These are phyloP conservation scores for Cadophora gregata DNA, from an alignment of 2,329 filamentous ascomycete species.

Conservation along the genomic window DNA sequence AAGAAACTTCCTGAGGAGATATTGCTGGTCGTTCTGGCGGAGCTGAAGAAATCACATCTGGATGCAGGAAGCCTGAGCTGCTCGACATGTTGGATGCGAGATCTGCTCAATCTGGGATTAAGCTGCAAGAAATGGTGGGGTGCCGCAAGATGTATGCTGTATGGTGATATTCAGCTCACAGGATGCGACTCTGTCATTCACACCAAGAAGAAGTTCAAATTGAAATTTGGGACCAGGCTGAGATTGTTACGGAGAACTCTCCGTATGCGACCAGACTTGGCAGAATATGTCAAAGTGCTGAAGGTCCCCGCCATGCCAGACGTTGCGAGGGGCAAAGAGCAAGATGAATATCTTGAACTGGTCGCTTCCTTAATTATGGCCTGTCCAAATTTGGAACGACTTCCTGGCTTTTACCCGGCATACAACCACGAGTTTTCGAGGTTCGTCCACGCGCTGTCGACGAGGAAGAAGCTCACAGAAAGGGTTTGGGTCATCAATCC, in stretches of 20 bases:
- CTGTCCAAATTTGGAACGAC: conserved; percentile 66
- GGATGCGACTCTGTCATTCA: conserved; percentile 58
- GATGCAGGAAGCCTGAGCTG: conserved; percentile 57
- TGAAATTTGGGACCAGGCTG: conserved; percentile 58
- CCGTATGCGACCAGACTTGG: conserved; percentile 58
- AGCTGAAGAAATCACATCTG: conserved; percentile 59
- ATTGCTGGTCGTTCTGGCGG: conserved; percentile 59
- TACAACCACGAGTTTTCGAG: conserved; percentile 63
- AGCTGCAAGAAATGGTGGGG: conserved; percentile 59
- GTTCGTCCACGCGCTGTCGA: conserved; percentile 64
- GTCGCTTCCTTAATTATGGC: conserved; percentile 68
- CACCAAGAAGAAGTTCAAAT: conserved; percentile 64
- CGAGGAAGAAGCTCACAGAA: conserved; percentile 59
- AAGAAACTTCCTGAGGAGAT: conserved; percentile 64
- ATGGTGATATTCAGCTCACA: conserved; percentile 63
- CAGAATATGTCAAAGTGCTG: conserved; percentile 60
- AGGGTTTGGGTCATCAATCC: conserved; percentile 62
- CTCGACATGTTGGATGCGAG: conserved; percentile 69
- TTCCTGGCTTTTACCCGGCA: conserved; percentile 58
- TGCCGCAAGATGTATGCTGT: conserved; percentile 49
- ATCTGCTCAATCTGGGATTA: conserved; percentile 58
- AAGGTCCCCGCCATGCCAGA: conserved; percentile 59
- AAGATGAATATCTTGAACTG: conserved; percentile 61
- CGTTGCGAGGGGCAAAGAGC: conserved; percentile 44
- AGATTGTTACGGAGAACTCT: conserved; percentile 64